Conservation (phyloP, 2,329 filamentous ascomycete genomes). For the Tolypocladium capitatum region DNA sequence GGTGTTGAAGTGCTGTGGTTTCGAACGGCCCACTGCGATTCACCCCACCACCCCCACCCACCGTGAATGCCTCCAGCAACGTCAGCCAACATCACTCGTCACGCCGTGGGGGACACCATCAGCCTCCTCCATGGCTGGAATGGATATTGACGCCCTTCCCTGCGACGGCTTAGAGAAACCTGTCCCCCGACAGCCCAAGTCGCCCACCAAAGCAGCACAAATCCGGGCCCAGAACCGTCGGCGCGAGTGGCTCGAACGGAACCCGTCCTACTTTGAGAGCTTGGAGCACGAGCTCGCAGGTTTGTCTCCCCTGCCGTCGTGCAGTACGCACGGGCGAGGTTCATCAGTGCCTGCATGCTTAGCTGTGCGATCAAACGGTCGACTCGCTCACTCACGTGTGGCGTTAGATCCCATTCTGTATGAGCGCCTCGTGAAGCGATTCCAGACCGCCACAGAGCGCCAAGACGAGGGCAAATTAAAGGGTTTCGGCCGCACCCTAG, state of each 20-base stretch:
- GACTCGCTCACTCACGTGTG: not conserved
- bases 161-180: constrained; percentile 19
- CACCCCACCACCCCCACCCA: not conserved
- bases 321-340: too few relatives aligned
- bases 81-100: not conserved
- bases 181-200: constrained; percentile 28
- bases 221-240: constrained; percentile 62
- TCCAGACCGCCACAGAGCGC: constrained; percentile 60
- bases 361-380: not conserved
- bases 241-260: constrained; percentile 58
- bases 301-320: constrained; percentile 11
- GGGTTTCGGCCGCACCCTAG: constrained; percentile 66
- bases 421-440: constrained; percentile 64
- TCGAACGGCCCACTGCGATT: not conserved
- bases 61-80: not conserved
- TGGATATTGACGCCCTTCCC: not conserved
- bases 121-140: not conserved
- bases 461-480: constrained; percentile 59
- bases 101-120: not conserved
- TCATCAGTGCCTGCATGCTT: not conserved
- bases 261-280: constrained; percentile 57
- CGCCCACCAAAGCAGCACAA: constrained; percentile 26
- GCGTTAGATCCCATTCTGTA: constrained; percentile 62
- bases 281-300: constrained; percentile 43
- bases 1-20: not conserved